Conservation (phyloP, 306 rosid genomes). For the Hippophae rhamnoides region DNA sequence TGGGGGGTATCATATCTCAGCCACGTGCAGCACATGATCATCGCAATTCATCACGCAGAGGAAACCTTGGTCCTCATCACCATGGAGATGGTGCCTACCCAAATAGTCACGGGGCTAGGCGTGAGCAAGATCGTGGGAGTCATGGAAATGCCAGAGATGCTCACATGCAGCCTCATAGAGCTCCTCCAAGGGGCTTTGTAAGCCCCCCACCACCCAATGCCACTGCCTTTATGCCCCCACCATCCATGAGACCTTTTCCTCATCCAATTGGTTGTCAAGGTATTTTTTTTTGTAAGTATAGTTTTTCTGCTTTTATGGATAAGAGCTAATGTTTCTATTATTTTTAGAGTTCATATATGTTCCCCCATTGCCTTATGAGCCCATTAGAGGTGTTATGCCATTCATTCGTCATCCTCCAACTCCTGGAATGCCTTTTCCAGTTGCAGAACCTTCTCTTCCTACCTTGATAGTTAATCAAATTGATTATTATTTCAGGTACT, state of each 20-base stretch:
- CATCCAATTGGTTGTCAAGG: conserved; percentile 43
- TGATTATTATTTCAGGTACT: conserved; percentile 75
- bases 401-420: conserved; percentile 33
- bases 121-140: conserved; percentile 53
- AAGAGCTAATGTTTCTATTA: conserved; percentile 7
- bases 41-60: conserved; percentile 40
- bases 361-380: conserved; percentile 37
- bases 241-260: conserved; percentile 36
- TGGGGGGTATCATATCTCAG: conserved; percentile 32
- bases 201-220: conserved; percentile 52
- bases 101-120: conserved; percentile 44
- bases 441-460: conserved; percentile 37
- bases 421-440: conserved; percentile 34
- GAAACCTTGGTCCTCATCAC: conserved; percentile 36
- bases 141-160: conserved; percentile 31
- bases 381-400: conserved; percentile 35
- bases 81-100: conserved; percentile 52
- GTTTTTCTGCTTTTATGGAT: conserved; percentile 6
- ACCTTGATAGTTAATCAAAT: conserved; percentile 44
- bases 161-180: conserved; percentile 40
- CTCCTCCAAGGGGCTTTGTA: conserved; percentile 46
- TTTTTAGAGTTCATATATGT: conserved; percentile 45
- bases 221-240: conserved; percentile 35
- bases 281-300: conserved; percentile 12
- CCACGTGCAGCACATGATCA: conserved; percentile 27